These are phyloP conservation scores for Neopestalotiopsis sp. DNA, from an alignment of 2,329 filamentous ascomycete genomes.

Conservation along the genomic window DNA sequence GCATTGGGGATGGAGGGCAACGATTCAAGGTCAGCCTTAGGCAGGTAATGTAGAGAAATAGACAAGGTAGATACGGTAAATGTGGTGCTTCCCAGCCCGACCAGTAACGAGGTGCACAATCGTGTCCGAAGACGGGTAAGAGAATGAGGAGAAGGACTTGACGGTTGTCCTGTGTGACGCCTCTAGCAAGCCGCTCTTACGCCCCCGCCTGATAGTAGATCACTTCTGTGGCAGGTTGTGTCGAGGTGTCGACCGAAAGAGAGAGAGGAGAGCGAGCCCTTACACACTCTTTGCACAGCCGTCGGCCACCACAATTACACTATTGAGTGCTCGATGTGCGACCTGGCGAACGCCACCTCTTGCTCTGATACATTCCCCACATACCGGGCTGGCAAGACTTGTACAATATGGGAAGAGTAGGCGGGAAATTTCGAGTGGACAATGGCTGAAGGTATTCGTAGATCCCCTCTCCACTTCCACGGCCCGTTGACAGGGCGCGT, in stretches of 20 bases:
- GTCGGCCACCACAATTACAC: background rate
- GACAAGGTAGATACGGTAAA: too few relatives aligned
- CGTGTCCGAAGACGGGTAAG: background rate
- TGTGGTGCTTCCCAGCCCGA: background rate
- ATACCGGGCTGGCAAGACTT: background rate
- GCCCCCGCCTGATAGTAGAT: background rate
- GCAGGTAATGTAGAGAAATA: background rate
- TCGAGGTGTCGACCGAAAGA: too few relatives aligned
- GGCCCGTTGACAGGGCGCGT: conserved; percentile 10
- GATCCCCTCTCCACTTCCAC: background rate
- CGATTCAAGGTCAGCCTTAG: background rate
- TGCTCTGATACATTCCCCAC: conserved; percentile 4
- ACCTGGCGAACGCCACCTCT: background rate
- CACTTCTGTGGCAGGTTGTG: background rate
- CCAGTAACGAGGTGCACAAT: background rate
- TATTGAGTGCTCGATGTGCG: background rate
- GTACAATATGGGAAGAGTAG: background rate
- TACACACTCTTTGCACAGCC: background rate
- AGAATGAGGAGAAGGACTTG: background rate
- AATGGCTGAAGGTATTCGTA: conserved; percentile 2
- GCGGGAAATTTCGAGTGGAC: background rate
- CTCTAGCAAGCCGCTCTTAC: background rate
- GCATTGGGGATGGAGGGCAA: background rate
- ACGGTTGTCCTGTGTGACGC: background rate
- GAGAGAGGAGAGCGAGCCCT: background rate